Evolutionary conservation across 73 alveolate genomes (phyloP).

Genomic region (Breviolum minutum): DNA sequence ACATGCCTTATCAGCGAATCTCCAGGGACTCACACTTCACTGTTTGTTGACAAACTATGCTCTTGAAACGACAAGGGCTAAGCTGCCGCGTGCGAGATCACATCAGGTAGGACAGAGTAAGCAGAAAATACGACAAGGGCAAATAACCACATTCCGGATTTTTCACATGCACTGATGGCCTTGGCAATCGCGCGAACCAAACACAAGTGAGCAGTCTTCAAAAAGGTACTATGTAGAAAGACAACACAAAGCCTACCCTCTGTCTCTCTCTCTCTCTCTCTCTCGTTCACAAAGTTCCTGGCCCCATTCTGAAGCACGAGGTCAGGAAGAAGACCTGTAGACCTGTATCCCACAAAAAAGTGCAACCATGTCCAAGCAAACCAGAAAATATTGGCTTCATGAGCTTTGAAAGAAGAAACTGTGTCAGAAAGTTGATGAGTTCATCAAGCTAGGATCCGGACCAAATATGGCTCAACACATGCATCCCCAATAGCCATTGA

Average conservation of each 20-base stretch:
- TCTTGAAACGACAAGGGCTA: background rate
- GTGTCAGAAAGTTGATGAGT: background rate
- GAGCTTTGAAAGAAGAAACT: background rate
- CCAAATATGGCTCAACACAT: slow-evolving; percentile 2
- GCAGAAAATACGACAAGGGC: background rate
- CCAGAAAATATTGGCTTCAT: too few species aligned
- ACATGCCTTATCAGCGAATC: slow-evolving; percentile 17
- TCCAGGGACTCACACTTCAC: too few species aligned
- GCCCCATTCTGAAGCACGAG: background rate
- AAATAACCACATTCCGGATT: slow-evolving; percentile 34
- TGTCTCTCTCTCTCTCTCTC: background rate
- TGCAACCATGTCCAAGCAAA: too few species aligned
- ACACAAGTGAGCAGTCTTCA: background rate
- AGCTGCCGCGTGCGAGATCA: slow-evolving; percentile 66
- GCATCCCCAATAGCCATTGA: slow-evolving; percentile 12
- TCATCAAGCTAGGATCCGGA: background rate
- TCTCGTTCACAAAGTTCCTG: background rate
- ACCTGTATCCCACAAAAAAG: background rate
- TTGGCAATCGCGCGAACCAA: too few species aligned
- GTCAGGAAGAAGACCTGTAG: slow-evolving; percentile 23
- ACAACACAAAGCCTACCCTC: background rate
- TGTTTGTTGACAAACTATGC: background rate
- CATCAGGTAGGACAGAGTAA: slow-evolving; percentile 17
- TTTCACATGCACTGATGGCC: slow-evolving; percentile 80
- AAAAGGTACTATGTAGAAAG: background rate